These are phyloP conservation scores for Cubamyces sp. DNA, from an alignment of 768 basidiomycete species.

Conservation along the genomic window DNA sequence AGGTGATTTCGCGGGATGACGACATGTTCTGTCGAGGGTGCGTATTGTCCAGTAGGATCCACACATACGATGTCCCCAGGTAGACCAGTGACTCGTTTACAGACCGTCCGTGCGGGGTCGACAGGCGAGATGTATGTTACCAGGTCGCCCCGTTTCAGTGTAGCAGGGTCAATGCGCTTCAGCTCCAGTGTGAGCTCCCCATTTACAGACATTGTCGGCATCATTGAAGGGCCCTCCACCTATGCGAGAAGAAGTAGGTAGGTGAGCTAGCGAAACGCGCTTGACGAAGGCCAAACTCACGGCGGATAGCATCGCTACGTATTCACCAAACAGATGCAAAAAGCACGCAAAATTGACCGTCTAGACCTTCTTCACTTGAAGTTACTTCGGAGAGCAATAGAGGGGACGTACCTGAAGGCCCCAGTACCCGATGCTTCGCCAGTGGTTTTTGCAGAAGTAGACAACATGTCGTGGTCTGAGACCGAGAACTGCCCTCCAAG, in stretches of 20 bases:
- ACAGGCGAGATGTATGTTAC: conserved; percentile 73
- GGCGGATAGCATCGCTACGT: conserved; percentile 58
- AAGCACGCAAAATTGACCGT: conserved; percentile 57
- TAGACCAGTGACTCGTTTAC: conserved; percentile 89
- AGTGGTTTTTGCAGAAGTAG: not conserved
- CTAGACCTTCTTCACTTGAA: conserved; percentile 40
- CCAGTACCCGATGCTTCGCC: not conserved
- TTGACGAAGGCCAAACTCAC: conserved; percentile 40
- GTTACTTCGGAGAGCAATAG: too few relatives aligned
- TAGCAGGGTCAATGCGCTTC: conserved; percentile 53
- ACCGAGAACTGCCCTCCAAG: not conserved
- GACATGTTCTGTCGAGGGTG: conserved; percentile 73
- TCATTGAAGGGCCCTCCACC: conserved; percentile 81
- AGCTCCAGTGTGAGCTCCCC: conserved; percentile 72
- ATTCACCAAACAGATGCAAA: conserved; percentile 64
- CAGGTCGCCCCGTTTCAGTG: conserved; percentile 74
- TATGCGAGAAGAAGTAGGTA: conserved; percentile 31
- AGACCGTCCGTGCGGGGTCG: conserved; percentile 67
- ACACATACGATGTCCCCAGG: conserved; percentile 89
- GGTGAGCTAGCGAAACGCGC: not conserved
- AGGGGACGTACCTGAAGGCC: not conserved
- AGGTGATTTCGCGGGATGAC: conserved; percentile 83
- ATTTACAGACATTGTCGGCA: conserved; percentile 65
- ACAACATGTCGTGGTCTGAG: not conserved
- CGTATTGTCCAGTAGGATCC: conserved; percentile 75